A percentile compares a stretch with the other conserved stretches of the same genome.
Evolutionary conservation across 2,329 filamentous ascomycete genomes (phyloP).

Genomic region (Trichoderma guizhouense): DNA sequence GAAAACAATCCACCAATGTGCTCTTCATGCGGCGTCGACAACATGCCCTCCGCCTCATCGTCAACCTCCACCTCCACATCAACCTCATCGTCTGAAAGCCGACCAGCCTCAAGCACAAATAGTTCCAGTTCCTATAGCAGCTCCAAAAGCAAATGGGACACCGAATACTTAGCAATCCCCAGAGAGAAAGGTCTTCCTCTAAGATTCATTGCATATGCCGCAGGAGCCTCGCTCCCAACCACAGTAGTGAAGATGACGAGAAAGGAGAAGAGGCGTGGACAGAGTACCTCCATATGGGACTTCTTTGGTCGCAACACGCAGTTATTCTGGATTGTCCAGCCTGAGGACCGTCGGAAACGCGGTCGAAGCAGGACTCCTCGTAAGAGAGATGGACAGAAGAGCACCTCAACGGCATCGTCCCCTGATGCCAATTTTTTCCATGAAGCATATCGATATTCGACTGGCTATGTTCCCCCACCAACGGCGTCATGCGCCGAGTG

Average conservation of each 20-base stretch:
- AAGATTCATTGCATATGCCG: not conserved
- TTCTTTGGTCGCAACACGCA: not conserved
- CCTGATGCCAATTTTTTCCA: not conserved
- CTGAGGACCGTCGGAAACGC: not conserved
- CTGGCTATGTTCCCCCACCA: not conserved
- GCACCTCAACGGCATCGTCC: not conserved
- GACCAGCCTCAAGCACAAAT: not conserved
- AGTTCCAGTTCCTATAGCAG: not conserved
- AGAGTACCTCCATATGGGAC: not conserved
- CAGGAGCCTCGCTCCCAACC: not conserved
- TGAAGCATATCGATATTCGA: not conserved
- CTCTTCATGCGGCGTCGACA: not conserved
- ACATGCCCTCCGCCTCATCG: not conserved
- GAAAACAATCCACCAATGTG: not conserved
- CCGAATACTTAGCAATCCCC: not conserved
- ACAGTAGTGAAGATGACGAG: conserved; percentile 15
- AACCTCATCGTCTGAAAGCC: not conserved
- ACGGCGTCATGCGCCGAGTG: not conserved
- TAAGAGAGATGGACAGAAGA: not conserved
- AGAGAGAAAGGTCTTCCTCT: not conserved
- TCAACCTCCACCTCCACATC: not conserved
- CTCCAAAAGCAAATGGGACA: not conserved
- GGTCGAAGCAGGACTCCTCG: not conserved
- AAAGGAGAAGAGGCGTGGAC: not conserved
- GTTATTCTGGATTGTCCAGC: not conserved